Conservation (phyloP, 768 basidiomycete species). For the Lentinula guzmanii region DNA sequence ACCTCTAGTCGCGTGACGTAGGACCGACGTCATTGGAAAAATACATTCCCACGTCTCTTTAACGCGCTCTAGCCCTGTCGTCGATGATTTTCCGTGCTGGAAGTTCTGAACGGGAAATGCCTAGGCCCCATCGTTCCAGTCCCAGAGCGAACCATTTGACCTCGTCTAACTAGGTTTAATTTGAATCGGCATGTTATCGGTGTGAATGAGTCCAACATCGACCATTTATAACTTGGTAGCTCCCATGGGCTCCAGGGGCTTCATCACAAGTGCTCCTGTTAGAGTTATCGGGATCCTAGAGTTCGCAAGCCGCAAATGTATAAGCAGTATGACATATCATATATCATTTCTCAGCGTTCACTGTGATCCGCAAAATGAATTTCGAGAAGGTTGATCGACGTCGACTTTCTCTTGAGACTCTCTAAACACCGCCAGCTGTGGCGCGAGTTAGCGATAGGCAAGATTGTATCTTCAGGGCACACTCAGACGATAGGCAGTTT, state of each 20-base stretch:
- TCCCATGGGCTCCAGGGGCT: conserved; percentile 4
- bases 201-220: neutral
- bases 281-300: neutral
- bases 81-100: no score
- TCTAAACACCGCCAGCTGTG: neutral
- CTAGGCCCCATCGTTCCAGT: neutral
- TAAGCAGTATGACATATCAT: neutral
- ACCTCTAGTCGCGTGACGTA: conserved; percentile 1
- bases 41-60: neutral
- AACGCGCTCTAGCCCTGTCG: neutral
- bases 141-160: neutral
- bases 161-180: neutral
- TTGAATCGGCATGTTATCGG: neutral
- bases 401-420: neutral
- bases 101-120: neutral
- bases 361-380: neutral
- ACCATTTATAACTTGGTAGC: neutral
- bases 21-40: neutral
- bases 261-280: neutral
- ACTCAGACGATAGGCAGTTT: neutral
- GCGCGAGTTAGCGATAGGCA: neutral
- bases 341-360: neutral
- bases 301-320: neutral
- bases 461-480: neutral
- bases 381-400: conserved; percentile 4